A percentile compares a stretch with the other conserved stretches of the same genome.
phyloP scores from a whole-genome alignment of 2,329 filamentous ascomycete genomes.

The Trichoderma atroviride region DNA sequence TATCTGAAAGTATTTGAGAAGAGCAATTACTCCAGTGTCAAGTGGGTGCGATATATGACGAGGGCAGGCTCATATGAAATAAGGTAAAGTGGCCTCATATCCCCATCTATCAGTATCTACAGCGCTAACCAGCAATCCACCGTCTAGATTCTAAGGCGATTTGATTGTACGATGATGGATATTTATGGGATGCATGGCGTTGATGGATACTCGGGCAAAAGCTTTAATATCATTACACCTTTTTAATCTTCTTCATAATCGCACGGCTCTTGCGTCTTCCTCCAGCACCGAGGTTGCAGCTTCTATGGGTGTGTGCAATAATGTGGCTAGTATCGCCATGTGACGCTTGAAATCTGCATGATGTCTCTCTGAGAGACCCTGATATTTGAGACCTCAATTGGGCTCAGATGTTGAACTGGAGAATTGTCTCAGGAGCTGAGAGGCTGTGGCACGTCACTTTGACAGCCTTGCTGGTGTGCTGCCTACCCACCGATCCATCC shows the following conservation, averaged over 20 bases:
- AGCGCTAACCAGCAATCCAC: conserved; percentile 31
- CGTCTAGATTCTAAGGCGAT: conserved; percentile 40
- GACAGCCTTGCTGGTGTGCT: conserved; percentile 1
- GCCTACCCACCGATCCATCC: conserved; percentile 8
- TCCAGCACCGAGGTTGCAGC: conserved; percentile 1
- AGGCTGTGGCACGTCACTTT: conserved; percentile 11
- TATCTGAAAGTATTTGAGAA: conserved; percentile 99
- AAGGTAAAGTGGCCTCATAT: conserved; percentile 55
- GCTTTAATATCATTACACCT: conserved; percentile 26
- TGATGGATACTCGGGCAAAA: conserved; percentile 27
- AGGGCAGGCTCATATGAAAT: conserved; percentile 97
- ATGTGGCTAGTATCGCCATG: not conserved
- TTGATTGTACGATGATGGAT: conserved; percentile 16
- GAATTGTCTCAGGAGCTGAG: not conserved
- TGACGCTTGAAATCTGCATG: not conserved
- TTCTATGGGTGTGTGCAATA: not conserved
- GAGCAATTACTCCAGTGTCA: conserved; percentile 97
- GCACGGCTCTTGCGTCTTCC: not conserved
- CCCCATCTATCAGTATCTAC: not conserved
- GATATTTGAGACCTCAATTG: not conserved
- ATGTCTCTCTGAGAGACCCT: not conserved
- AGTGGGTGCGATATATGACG: conserved; percentile 99
- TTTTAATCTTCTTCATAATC: not conserved
- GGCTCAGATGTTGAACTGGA: not conserved
- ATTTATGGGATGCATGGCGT: conserved; percentile 29